Percentiles rank a stretch among this genome's conserved stretches.
phyloP scores from a whole-genome alignment of 2,329 filamentous ascomycete species.

The Thielaviopsis musarum region DNA sequence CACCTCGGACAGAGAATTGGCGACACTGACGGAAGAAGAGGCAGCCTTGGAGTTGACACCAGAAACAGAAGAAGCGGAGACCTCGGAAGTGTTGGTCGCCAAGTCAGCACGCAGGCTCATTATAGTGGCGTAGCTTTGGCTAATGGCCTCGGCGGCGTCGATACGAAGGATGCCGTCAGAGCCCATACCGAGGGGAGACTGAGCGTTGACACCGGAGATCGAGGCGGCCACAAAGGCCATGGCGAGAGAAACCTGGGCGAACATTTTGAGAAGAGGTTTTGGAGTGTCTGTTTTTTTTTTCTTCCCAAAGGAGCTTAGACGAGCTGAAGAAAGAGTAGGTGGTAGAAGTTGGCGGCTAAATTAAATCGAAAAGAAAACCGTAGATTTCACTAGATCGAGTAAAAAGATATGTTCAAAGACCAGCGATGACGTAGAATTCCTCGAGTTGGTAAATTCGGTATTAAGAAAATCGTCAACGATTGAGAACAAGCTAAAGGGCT shows the following conservation, averaged over 20 bases:
- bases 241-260: slow-evolving; percentile 10
- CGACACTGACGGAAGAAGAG: not conserved
- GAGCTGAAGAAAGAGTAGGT: not conserved
- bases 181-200: not conserved
- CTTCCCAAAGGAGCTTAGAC: not conserved
- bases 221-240: slow-evolving; percentile 11
- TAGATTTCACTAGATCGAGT: not conserved
- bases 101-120: not conserved
- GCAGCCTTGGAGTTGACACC: slow-evolving; percentile 3
- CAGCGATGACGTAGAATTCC: too few relatives aligned
- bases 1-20: slow-evolving; percentile 13
- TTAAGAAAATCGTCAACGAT: too few relatives aligned
- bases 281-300: not conserved
- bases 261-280: slow-evolving; percentile 2
- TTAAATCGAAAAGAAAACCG: too few relatives aligned
- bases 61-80: not conserved
- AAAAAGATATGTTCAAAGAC: not conserved
- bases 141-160: slow-evolving; percentile 9
- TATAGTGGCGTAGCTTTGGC: slow-evolving; percentile 10
- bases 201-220: slow-evolving; percentile 8
- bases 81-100: not conserved
- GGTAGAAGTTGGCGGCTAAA: too few relatives aligned
- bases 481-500: not conserved
- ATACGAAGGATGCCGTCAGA: slow-evolving; percentile 7
- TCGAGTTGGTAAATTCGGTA: too few relatives aligned